phyloP scores from a whole-genome alignment of 805 yeast genomes.

The Suhomyces prunicola region DNA sequence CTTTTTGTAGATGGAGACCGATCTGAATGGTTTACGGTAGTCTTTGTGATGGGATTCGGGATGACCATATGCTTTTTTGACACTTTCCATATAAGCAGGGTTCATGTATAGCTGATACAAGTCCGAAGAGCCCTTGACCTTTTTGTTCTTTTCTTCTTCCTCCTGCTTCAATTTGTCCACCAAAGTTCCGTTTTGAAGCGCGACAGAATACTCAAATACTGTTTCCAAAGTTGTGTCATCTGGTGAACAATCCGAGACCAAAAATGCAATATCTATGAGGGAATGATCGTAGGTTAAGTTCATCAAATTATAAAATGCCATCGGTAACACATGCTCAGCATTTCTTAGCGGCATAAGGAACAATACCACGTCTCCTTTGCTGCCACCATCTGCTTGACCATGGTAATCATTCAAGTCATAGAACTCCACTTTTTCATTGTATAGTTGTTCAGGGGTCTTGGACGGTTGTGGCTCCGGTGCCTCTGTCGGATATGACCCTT shows the following conservation, averaged over 20 bases:
- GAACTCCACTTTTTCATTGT: slow-evolving; percentile 49
- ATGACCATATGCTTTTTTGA: slow-evolving; percentile 57
- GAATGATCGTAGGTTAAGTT: slow-evolving; percentile 81
- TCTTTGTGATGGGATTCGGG: slow-evolving; percentile 56
- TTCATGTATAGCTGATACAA: slow-evolving; percentile 72
- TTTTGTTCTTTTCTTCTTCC: slow-evolving; percentile 30
- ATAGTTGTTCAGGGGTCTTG: slow-evolving; percentile 29
- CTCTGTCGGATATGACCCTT: neutral
- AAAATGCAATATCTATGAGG: slow-evolving; percentile 73
- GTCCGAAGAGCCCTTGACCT: slow-evolving; percentile 55
- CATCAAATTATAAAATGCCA: slow-evolving; percentile 84
- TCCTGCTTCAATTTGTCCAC: slow-evolving; percentile 45
- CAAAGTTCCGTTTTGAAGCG: slow-evolving; percentile 69
- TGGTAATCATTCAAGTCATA: slow-evolving; percentile 59
- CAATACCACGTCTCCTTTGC: slow-evolving; percentile 59
- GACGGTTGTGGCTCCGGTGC: neutral
- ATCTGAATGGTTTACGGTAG: slow-evolving; percentile 68
- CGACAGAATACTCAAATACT: slow-evolving; percentile 60
- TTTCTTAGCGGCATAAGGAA: slow-evolving; percentile 75
- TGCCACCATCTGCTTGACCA: slow-evolving; percentile 51
- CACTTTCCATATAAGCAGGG: slow-evolving; percentile 51
- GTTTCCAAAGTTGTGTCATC: slow-evolving; percentile 64
- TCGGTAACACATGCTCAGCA: slow-evolving; percentile 71
- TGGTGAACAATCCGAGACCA: slow-evolving; percentile 77
- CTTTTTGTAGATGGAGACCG: slow-evolving; percentile 74